A percentile compares a stretch with the other conserved stretches of the same genome.
phyloP scores from a whole-genome alignment of 257 asterid genomes.

The Euphrasia confusa region DNA sequence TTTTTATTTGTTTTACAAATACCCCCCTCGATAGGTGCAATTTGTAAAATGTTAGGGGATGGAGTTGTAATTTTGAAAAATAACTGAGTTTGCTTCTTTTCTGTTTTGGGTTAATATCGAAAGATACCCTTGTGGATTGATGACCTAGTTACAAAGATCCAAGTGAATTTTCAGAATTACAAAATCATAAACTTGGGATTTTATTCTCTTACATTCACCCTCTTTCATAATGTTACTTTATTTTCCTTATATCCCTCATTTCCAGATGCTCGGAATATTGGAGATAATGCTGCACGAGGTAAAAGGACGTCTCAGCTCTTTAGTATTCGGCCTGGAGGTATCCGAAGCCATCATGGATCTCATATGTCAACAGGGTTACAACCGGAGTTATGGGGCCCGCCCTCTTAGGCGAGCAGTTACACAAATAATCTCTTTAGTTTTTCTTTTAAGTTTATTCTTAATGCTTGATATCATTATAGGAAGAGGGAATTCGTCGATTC shows the following conservation, averaged over 20 bases:
- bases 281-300: constrained; percentile 81
- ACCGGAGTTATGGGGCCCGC: constrained; percentile 90
- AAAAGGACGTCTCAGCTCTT: constrained; percentile 55
- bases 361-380: constrained; percentile 82
- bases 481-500: too few species aligned
- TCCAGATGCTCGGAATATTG: constrained; percentile 86
- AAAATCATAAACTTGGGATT: too few species aligned
- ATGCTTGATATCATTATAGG: too few species aligned
- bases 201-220: too few species aligned
- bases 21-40: background rate
- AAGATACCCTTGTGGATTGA: background rate
- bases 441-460: too few species aligned
- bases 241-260: constrained; percentile 6
- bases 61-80: background rate
- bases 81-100: background rate
- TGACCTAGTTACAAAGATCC: background rate
- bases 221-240: background rate
- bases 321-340: constrained; percentile 75
- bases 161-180: too few species aligned
- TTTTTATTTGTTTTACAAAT: background rate
- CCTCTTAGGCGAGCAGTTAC: constrained; percentile 93
- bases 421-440: background rate
- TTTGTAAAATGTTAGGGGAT: background rate
- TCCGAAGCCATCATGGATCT: constrained; percentile 69
- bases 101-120: background rate